Evolutionary conservation across 1,284 basidiomycete species (phyloP).

Genomic region (Tilletia setariae): DNA sequence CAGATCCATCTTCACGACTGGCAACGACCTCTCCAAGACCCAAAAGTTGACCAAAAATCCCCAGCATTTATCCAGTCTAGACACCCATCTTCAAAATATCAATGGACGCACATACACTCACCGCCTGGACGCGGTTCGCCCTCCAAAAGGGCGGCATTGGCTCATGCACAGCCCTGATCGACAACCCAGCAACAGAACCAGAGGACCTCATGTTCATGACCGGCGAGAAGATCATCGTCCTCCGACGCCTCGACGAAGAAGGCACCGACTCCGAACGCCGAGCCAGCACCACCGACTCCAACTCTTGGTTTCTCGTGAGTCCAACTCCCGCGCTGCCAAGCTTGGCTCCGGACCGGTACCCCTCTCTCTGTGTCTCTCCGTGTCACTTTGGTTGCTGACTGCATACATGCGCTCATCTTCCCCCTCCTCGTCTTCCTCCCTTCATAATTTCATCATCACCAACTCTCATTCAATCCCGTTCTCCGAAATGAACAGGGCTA

Average conservation of each 20-base stretch:
- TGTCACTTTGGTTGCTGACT: neutral
- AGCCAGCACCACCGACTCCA: slow-evolving; percentile 18
- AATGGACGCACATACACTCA: slow-evolving; percentile 53
- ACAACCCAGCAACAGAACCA: slow-evolving; percentile 42
- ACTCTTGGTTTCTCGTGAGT: slow-evolving; percentile 27
- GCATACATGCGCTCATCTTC: neutral
- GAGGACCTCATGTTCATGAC: slow-evolving; percentile 52
- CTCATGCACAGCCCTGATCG: slow-evolving; percentile 45
- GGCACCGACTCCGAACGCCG: slow-evolving; percentile 20
- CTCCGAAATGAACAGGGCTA: slow-evolving; percentile 62
- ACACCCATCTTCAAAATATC: too few relatives aligned
- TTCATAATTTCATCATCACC: neutral
- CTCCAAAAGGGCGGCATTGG: slow-evolving; percentile 53
- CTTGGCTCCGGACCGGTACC: neutral
- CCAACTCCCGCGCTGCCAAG: neutral
- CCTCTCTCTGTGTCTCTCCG: neutral
- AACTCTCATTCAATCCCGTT: neutral
- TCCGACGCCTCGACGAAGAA: slow-evolving; percentile 42
- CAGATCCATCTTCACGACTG: too few relatives aligned
- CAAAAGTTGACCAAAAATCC: too few relatives aligned
- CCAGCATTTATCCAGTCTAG: too few relatives aligned
- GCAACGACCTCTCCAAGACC: too few relatives aligned
- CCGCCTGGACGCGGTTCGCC: slow-evolving; percentile 53
- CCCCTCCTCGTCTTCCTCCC: neutral
- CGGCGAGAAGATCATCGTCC: slow-evolving; percentile 49